phyloP scores from a whole-genome alignment of 2,329 filamentous ascomycete genomes.

The Scedosporium apiospermum region DNA sequence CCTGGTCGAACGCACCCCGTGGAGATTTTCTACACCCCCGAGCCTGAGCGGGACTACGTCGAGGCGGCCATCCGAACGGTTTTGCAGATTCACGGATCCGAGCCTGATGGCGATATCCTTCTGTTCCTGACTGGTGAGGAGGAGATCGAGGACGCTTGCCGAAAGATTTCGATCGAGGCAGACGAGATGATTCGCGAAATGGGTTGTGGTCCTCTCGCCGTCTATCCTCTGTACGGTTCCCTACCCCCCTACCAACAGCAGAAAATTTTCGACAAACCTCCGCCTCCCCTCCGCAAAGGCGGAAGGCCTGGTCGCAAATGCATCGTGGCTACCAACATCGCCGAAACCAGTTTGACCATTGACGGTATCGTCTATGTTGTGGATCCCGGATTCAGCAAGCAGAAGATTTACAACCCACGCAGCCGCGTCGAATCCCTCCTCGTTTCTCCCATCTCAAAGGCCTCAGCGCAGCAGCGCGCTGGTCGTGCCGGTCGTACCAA shows the following conservation, averaged over 20 bases:
- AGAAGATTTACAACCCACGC: slow-evolving; percentile 97
- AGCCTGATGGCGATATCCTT: slow-evolving; percentile 85
- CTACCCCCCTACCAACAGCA: slow-evolving; percentile 90
- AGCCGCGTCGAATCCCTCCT: slow-evolving; percentile 93
- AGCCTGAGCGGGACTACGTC: slow-evolving; percentile 92
- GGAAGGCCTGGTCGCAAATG: slow-evolving; percentile 86
- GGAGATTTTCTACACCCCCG: slow-evolving; percentile 96
- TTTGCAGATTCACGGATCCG: slow-evolving; percentile 89
- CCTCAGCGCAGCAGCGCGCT: slow-evolving; percentile 91
- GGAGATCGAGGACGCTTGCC: slow-evolving; percentile 92
- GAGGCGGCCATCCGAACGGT: slow-evolving; percentile 93
- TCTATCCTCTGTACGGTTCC: slow-evolving; percentile 91
- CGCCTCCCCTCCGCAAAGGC: slow-evolving; percentile 59
- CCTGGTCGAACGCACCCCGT: slow-evolving; percentile 93
- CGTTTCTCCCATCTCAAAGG: slow-evolving; percentile 97
- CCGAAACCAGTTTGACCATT: slow-evolving; percentile 93
- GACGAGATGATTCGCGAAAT: slow-evolving; percentile 90
- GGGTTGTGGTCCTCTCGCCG: slow-evolving; percentile 77
- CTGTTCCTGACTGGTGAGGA: slow-evolving; percentile 96
- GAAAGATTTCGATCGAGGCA: slow-evolving; percentile 82
- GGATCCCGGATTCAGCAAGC: slow-evolving; percentile 98
- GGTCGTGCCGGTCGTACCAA: slow-evolving; percentile 98
- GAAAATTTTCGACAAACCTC: slow-evolving; percentile 86
- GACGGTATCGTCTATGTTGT: slow-evolving; percentile 99
- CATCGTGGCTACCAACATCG: slow-evolving; percentile 95